Conservation (phyloP, 2,329 filamentous ascomycete species). For the Pseudogymnoascus destructans region DNA sequence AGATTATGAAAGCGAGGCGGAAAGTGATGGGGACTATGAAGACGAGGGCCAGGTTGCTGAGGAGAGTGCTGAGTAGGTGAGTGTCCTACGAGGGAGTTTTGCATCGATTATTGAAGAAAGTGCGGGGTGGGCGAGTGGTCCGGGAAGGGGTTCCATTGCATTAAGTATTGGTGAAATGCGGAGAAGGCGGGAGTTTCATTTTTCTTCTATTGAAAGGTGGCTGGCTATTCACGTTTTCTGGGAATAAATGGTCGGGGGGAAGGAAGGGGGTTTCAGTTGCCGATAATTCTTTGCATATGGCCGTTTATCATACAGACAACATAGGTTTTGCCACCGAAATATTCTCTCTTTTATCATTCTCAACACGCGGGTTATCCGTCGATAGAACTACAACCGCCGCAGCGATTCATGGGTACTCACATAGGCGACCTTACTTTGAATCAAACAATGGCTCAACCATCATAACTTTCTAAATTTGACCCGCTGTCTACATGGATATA, state of each 20-base stretch:
- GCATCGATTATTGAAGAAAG: background rate
- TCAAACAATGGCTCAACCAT: background rate
- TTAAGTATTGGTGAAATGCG: background rate
- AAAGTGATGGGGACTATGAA: conserved; percentile 6
- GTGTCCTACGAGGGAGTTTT: background rate
- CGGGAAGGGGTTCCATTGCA: background rate
- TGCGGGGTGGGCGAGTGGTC: background rate
- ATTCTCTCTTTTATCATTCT: background rate
- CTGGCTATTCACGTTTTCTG: background rate
- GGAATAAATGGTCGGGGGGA: background rate
- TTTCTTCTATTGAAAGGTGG: background rate
- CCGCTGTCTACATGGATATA: background rate
- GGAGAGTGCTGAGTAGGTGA: background rate
- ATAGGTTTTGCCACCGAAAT: background rate
- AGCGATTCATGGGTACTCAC: background rate
- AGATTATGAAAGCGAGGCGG: conserved; percentile 19
- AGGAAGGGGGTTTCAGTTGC: background rate
- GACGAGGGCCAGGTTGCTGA: background rate
- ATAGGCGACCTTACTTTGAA: background rate
- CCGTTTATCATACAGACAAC: background rate
- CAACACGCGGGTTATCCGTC: background rate
- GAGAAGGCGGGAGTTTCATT: background rate
- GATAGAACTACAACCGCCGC: background rate
- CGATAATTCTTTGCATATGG: background rate
- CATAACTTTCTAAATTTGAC: background rate